Percentiles rank a stretch among this genome's conserved stretches.
phyloP scores from a whole-genome alignment of 208 protist genomes.

The Trypanosoma theileri region DNA sequence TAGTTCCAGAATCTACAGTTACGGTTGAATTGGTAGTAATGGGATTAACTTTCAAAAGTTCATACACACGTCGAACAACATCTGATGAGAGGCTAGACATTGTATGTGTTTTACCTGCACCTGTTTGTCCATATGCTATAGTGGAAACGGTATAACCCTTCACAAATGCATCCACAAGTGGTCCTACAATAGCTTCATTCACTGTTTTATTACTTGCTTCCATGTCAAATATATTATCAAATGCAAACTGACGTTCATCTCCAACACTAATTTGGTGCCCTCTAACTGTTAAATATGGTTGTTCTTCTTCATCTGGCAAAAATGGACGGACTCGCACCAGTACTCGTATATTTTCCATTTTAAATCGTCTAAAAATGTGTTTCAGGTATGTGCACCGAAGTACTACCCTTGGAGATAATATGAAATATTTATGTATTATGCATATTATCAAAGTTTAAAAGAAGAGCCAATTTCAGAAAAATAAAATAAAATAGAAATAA shows the following conservation, averaged over 20 bases:
- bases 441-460: too few species aligned
- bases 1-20: too few species aligned
- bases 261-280: conserved; percentile 84
- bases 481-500: too few species aligned
- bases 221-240: conserved; percentile 88
- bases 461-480: too few species aligned
- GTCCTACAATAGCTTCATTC: conserved; percentile 70
- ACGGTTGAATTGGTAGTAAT: too few species aligned
- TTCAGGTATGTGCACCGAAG: too few species aligned
- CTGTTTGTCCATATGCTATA: conserved; percentile 95
- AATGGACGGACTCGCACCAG: conserved; percentile 89
- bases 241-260: conserved; percentile 84
- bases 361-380: background rate
- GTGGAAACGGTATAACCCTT: conserved; percentile 90
- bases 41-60: conserved; percentile 41
- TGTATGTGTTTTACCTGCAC: conserved; percentile 95
- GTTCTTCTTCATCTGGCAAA: conserved; percentile 61
- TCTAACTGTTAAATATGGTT: conserved; percentile 45
- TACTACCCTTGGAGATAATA: too few species aligned
- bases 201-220: conserved; percentile 58
- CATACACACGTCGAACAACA: conserved; percentile 89
- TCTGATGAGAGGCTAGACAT: conserved; percentile 73
- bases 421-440: too few species aligned
- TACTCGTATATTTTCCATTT: conserved; percentile 75
- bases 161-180: conserved; percentile 77